Conservation (phyloP, 2,329 filamentous ascomycete genomes). For the Epichloe sp. region DNA sequence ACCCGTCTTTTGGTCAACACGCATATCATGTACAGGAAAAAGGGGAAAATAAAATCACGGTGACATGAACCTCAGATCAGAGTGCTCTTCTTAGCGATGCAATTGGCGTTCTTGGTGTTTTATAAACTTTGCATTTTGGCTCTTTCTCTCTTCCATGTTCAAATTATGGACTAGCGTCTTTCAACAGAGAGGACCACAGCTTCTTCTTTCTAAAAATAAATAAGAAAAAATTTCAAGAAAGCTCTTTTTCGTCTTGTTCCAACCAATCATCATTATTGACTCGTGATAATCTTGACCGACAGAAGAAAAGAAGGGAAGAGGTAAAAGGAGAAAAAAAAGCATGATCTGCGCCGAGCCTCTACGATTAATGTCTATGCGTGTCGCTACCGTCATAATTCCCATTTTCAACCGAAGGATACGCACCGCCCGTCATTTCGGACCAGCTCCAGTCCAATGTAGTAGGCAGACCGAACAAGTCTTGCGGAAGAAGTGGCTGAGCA, state of each 20-base stretch:
- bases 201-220: neutral
- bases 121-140: neutral
- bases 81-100: neutral
- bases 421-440: slow-evolving; percentile 54
- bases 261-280: neutral
- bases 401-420: slow-evolving; percentile 51
- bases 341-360: neutral
- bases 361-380: neutral
- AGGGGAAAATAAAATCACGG: neutral
- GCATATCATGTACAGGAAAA: neutral
- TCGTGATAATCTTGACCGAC: neutral
- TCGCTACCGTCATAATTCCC: slow-evolving; percentile 31
- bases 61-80: neutral
- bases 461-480: slow-evolving; percentile 89
- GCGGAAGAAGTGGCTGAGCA: slow-evolving; percentile 79
- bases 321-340: neutral
- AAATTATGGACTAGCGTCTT: neutral
- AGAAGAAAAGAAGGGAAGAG: too few species aligned
- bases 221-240: neutral
- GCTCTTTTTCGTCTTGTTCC: neutral
- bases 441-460: slow-evolving; percentile 90
- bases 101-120: neutral
- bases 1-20: neutral
- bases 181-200: neutral
- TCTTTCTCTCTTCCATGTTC: neutral